These are phyloP conservation scores for Penicillium subrubescens DNA, from an alignment of 495 filamentous ascomycete species.

Conservation along the genomic window DNA sequence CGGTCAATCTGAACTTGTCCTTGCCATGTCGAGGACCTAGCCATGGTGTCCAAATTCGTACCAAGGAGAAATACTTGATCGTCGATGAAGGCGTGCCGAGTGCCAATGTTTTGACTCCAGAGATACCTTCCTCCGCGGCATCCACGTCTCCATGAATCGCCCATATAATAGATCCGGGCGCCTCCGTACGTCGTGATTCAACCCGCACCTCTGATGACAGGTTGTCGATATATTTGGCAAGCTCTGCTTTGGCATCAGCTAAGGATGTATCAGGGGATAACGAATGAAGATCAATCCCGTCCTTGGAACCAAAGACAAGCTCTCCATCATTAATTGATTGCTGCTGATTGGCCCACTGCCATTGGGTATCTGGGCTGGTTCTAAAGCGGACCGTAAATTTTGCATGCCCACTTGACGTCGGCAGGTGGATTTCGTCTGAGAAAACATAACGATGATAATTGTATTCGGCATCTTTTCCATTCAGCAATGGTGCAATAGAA, in stretches of 20 bases:
- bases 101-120: conserved; percentile 54
- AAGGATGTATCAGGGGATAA: conserved; percentile 17
- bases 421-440: conserved; percentile 37
- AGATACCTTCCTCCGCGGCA: conserved; percentile 55
- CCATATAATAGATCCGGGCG: conserved; percentile 73
- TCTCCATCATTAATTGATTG: conserved; percentile 63
- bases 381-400: conserved; percentile 81
- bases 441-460: conserved; percentile 43
- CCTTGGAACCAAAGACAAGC: conserved; percentile 43
- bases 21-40: conserved; percentile 84
- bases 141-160: conserved; percentile 58
- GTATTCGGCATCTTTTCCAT: conserved; percentile 16
- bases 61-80: conserved; percentile 72
- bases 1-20: conserved; percentile 61
- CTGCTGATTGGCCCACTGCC: conserved; percentile 77
- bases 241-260: conserved; percentile 37
- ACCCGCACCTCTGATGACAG: conserved; percentile 61
- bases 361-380: conserved; percentile 50
- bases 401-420: conserved; percentile 36
- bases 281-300: neutral
- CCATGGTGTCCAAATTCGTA: conserved; percentile 83
- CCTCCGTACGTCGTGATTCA: conserved; percentile 60
- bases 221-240: conserved; percentile 61
- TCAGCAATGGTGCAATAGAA: conserved; percentile 38
- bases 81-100: conserved; percentile 65